These are phyloP conservation scores for Crinitomyces ghanaensis DNA, from an alignment of 805 yeast species.

Conservation along the genomic window DNA sequence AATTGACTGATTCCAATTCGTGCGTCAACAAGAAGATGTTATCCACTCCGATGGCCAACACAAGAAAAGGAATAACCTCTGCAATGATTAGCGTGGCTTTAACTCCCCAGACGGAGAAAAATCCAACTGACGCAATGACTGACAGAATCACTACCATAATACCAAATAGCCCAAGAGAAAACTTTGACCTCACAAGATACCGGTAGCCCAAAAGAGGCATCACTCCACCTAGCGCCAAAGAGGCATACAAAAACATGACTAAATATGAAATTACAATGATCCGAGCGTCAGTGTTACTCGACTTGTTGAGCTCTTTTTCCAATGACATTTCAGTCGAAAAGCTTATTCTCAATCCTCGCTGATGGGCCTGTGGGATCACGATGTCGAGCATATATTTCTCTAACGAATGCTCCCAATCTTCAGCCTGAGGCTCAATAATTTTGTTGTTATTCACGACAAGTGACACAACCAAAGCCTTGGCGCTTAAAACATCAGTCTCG, in stretches of 20 bases:
- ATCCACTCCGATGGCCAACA: conserved; percentile 93
- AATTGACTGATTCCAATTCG: conserved; percentile 51
- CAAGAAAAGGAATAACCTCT: conserved; percentile 89
- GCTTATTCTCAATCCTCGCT: conserved; percentile 47
- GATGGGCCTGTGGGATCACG: conserved; percentile 37
- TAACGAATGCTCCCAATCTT: conserved; percentile 62
- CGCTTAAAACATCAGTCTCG: conserved; percentile 34
- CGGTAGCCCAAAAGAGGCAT: conserved; percentile 29
- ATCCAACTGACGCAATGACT: conserved; percentile 71
- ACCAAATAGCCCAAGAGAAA: conserved; percentile 74
- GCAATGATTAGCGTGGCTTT: conserved; percentile 88
- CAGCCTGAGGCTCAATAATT: conserved; percentile 34
- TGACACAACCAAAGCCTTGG: conserved; percentile 70
- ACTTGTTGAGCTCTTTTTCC: conserved; percentile 71
- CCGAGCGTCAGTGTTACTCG: conserved; percentile 66
- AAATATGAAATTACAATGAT: conserved; percentile 66
- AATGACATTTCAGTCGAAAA: conserved; percentile 78
- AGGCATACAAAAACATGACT: conserved; percentile 80
- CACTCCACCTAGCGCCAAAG: conserved; percentile 64
- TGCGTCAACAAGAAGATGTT: conserved; percentile 80
- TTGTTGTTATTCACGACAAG: conserved; percentile 49
- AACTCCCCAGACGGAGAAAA: conserved; percentile 63
- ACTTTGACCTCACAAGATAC: conserved; percentile 42
- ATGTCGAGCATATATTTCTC: conserved; percentile 39
- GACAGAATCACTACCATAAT: conserved; percentile 71